These are phyloP conservation scores for Lecanicillium sp. DNA, from an alignment of 2,329 filamentous ascomycete species.

Conservation along the genomic window DNA sequence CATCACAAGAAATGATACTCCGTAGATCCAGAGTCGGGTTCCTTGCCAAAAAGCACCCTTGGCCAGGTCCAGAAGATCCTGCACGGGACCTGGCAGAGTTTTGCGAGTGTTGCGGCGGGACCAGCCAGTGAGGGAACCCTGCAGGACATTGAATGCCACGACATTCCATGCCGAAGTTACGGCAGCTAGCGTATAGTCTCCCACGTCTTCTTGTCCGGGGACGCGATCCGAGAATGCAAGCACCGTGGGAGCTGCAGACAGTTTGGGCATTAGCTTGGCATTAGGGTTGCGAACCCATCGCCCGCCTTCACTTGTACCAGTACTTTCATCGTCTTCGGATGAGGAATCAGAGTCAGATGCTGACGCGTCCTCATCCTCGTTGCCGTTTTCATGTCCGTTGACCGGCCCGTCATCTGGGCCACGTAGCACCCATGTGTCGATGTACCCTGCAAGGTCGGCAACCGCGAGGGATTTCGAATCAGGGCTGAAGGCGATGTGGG, in stretches of 20 bases:
- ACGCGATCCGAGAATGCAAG: constrained; percentile 59
- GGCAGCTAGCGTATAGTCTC: constrained; percentile 46
- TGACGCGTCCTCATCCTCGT: constrained; percentile 29
- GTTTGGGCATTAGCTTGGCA: constrained; percentile 61
- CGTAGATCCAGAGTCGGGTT: constrained; percentile 78
- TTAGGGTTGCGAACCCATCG: constrained; percentile 72
- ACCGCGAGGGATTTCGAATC: constrained; percentile 74
- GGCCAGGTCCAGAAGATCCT: constrained; percentile 67
- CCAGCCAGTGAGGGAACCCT: constrained; percentile 77
- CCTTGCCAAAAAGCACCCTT: constrained; percentile 84
- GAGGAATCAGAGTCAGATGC: constrained; percentile 36
- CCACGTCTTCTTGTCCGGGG: constrained; percentile 25
- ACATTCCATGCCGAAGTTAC: constrained; percentile 57
- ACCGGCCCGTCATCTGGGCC: constrained; percentile 26
- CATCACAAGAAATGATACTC: constrained; percentile 84
- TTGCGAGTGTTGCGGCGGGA: constrained; percentile 74
- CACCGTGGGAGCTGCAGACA: constrained; percentile 58
- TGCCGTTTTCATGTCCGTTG: constrained; percentile 27
- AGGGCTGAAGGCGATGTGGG: constrained; percentile 68
- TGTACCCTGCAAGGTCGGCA: constrained; percentile 74
- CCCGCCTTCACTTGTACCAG: constrained; percentile 40
- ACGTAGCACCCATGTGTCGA: constrained; percentile 79
- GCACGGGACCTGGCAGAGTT: constrained; percentile 68
- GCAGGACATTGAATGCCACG: constrained; percentile 71
- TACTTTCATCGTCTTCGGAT: constrained; percentile 40